Percentiles rank a stretch among this genome's conserved stretches.
phyloP scores from a whole-genome alignment of 148 eudicot genomes.

The Selenicereus undatus region DNA sequence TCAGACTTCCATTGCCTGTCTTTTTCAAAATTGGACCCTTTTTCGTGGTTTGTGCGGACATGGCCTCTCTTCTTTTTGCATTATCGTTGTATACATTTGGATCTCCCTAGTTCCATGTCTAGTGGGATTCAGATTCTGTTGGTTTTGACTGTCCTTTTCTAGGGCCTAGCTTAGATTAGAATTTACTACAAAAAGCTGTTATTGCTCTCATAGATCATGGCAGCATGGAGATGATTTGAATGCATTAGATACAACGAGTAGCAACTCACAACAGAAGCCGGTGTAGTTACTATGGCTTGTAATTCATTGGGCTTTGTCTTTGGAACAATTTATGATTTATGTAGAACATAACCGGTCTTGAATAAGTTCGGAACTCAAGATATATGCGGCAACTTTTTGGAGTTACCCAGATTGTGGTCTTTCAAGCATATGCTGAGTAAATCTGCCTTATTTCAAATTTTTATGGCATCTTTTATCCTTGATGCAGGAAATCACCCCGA shows the following conservation, averaged over 20 bases:
- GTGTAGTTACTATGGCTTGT: background rate
- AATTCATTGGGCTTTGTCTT: background rate
- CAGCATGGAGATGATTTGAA: background rate
- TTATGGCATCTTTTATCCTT: background rate
- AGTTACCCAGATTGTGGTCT: background rate
- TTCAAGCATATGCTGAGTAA: background rate
- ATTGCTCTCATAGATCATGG: background rate
- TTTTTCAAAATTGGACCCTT: no score
- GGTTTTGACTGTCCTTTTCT: background rate
- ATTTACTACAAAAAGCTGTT: background rate
- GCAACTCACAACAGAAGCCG: background rate
- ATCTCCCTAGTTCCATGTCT: background rate
- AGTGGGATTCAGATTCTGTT: background rate
- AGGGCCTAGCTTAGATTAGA: background rate
- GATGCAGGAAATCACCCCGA: slow-evolving; percentile 86
- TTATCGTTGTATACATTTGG: background rate
- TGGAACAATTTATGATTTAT: background rate
- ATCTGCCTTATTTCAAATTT: background rate
- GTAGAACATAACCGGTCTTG: background rate
- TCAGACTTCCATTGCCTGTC: no score
- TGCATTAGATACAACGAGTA: background rate
- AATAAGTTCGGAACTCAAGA: background rate
- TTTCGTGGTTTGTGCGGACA: no score
- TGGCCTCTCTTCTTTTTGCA: background rate
- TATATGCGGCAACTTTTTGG: background rate